Base-by-base conservation (phyloP, 805 yeast species). In the Yarrowia alimentaria region DNA sequence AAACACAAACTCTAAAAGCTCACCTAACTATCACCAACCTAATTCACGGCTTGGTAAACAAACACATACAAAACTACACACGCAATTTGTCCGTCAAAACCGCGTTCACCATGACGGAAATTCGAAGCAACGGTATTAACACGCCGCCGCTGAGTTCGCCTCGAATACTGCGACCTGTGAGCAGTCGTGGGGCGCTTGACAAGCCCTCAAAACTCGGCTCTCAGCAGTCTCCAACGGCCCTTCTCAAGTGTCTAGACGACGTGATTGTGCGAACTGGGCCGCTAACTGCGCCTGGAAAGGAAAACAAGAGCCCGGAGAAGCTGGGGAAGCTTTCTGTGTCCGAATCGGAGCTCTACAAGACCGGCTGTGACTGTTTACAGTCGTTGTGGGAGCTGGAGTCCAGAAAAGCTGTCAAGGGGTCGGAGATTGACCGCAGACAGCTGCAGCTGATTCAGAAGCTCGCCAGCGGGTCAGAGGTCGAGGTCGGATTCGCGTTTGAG, bases 241-340 rank as follows among this genome's bases (percentile, higher is more conserved):
- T n/a, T n/a, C n/a, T n/a, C n/a, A n/a, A n/a, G n/a, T n/a, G n/a
- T n/a, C 18, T 40, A 9, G 47, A 40, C 19, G 47, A 28, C 32
- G 47, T 40, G 47, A 40, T 40, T 28, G 33, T 33, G 3, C 22
- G 33, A 2, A 24, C 28, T 1, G 47, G 47, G 19, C 33, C 47
- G 6, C 25, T 26, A 3, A 13, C 47, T 19, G 32, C n/a, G 18
- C 24, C 45, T 3, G 47, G 47, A 11, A 40, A 40, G 33, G 47
- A 40, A 10, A 40, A 40, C 47, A 32, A 40, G 47, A 40, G 47
- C 25, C 47, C 47, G 11, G 28, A 24, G 4, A 40, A 40, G 25
- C 47, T 33, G 6, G 18, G 11, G 11, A 28, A 40, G 47, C 32
- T 19, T 2, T 5, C 33, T 16, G 33, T 6, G 19, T 13, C 25